Evolutionary conservation across 176 grass and related monocot genomes (phyloP), one percentile per base, ranked within the genome.

Genomic region (Aegilops speltoides): DNA sequence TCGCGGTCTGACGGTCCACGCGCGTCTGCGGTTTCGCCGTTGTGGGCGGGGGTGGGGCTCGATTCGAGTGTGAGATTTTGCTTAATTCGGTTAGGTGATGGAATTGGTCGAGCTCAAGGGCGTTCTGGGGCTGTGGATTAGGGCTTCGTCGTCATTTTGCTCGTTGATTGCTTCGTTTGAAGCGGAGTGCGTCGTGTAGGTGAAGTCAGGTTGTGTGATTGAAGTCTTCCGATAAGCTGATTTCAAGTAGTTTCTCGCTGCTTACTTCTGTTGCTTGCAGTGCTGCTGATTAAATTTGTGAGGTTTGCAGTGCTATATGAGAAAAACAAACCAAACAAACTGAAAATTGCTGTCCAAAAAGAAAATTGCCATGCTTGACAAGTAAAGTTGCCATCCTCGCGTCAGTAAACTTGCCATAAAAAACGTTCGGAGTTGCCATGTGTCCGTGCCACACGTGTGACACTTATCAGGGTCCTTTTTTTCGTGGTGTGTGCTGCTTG

Each of bases 61-160:
- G 71, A 28, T 71, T 81, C 4, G 0, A 24, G 20, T 20, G 1
- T 34, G 15, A 4, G 3, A 6, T 2, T 16, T 28, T 54, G 52
- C 50, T 86, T 48, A 8, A 20, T 82, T 63, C 10, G 34, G 31
- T 43, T 38, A 22, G 1, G 17, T 17, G 41, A 3, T 3, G n/a
- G 34, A 60, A 88, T 62, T 69, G 78, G 28, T 76, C 36, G 72
- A 82, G 82, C 64, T 72, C 36, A 85, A 40, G 31, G n/a, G 48
- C 84, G 17, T 29, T 67, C n/a, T 72, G 64, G 12, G n/a, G 31
- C 4, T 70, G 7, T 36, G 10, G 63, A 37, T 71, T 73, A 84
- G 40, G 82, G 29, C 48, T 81, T 67, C 57, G 22, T 67, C 57
- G 22, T 36, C 26, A 16, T 34, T 65, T 74, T n/a, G 77, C 50